These are phyloP conservation scores for Vaccinium darrowii DNA, from an alignment of 148 eudicot genomes.

Conservation along the genomic window DNA sequence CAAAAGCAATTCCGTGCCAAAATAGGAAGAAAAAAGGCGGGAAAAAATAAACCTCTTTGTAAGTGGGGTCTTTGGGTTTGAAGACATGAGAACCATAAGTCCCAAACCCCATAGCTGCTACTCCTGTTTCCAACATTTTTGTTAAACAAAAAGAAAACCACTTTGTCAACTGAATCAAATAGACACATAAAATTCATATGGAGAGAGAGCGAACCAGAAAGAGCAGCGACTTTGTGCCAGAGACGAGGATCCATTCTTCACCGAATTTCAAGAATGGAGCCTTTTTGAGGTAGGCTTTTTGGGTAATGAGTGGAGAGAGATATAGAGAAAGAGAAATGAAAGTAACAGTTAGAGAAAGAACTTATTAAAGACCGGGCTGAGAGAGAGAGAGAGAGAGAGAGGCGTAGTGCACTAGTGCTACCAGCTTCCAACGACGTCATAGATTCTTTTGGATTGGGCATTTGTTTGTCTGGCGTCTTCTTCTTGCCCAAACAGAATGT, in stretches of 20 bases:
- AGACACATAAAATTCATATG: neutral
- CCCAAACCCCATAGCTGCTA: slow-evolving; percentile 81
- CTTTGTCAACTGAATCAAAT: neutral
- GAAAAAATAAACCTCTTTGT: slow-evolving; percentile 57
- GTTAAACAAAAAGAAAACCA: neutral
- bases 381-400: no score
- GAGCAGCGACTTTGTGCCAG: slow-evolving; percentile 89
- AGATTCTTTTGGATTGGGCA: no score
- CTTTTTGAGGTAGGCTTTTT: no score
- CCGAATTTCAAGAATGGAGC: neutral
- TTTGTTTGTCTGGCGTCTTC: no score
- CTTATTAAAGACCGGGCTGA: no score
- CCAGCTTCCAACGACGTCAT: no score
- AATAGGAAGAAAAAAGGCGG: neutral
- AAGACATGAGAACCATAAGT: slow-evolving; percentile 89
- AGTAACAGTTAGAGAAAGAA: no score
- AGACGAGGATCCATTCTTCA: slow-evolving; percentile 56
- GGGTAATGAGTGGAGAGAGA: no score
- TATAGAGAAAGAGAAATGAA: no score
- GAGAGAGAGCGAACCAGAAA: slow-evolving; percentile 47
- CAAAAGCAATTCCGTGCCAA: no score
- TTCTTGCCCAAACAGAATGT: no score
- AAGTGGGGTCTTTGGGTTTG: slow-evolving; percentile 74
- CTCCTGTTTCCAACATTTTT: slow-evolving; percentile 36
- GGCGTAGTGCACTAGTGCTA: no score